A percentile compares a stretch with the other conserved stretches of the same genome.
These are phyloP conservation scores for Flammula alnicola DNA, from an alignment of 1,284 basidiomycete genomes.

Conservation along the genomic window DNA sequence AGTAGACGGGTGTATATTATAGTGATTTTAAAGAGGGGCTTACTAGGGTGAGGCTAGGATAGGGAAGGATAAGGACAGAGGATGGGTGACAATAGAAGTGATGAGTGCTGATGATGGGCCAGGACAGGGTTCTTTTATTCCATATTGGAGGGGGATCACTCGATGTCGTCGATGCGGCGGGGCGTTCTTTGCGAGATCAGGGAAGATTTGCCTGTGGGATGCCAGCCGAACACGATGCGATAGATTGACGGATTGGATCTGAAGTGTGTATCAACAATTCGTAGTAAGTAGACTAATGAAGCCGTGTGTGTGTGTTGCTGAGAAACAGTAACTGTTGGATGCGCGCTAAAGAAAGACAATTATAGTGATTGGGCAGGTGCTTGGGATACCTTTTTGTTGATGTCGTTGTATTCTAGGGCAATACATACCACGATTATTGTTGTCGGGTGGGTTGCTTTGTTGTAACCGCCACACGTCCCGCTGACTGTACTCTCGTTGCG, in stretches of 20 bases:
- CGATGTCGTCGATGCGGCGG: neutral
- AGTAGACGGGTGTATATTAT: too few species aligned
- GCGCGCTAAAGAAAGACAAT: neutral
- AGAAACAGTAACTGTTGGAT: neutral
- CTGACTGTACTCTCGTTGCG: too few species aligned
- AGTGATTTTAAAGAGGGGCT: too few species aligned
- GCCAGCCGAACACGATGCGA: neutral
- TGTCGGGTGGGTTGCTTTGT: neutral
- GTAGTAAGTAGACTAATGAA: too few species aligned
- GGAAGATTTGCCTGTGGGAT: neutral
- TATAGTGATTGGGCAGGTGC: neutral
- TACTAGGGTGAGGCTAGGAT: neutral
- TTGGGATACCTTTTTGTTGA: neutral
- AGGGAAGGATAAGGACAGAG: conserved; percentile 4
- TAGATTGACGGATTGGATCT: too few species aligned
- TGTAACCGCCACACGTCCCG: too few species aligned
- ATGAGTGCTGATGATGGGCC: neutral
- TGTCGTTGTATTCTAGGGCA: neutral
- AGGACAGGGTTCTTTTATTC: neutral
- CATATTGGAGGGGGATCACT: conserved; percentile 2
- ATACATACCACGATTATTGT: too few species aligned
- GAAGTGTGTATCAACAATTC: too few species aligned
- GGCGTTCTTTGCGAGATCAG: conserved; percentile 1
- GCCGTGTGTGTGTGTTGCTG: too few species aligned
- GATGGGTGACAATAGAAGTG: conserved; percentile 7